Conservation (phyloP, 2,329 filamentous ascomycete species). For the Arachnomyces sp. region DNA sequence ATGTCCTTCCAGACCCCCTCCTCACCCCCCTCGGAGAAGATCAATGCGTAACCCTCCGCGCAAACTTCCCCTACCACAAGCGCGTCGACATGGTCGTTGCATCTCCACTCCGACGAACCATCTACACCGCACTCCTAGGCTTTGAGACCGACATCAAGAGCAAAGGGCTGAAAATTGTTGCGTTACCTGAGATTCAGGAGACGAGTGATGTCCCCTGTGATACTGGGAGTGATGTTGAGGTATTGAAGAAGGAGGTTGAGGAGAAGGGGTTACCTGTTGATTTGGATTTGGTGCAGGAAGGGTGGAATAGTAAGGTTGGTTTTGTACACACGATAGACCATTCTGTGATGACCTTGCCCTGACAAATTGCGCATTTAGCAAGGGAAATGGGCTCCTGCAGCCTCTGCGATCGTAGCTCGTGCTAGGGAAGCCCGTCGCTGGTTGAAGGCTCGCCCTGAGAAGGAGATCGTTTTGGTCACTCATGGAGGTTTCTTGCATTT, state of each 20-base stretch:
- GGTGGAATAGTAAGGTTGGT: slow-evolving; percentile 62
- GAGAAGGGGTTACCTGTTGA: slow-evolving; percentile 52
- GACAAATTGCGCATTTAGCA: slow-evolving; percentile 14
- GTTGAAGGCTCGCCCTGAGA: slow-evolving; percentile 46
- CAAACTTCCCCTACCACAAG: slow-evolving; percentile 56
- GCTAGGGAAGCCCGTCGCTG: slow-evolving; percentile 54
- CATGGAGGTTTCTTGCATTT: slow-evolving; percentile 82
- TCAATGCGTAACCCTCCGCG: slow-evolving; percentile 60
- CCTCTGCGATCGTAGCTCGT: slow-evolving; percentile 49
- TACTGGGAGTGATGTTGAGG: slow-evolving; percentile 52
- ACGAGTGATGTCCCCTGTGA: slow-evolving; percentile 68
- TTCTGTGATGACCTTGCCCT: no score
- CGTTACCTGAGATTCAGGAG: slow-evolving; percentile 71
- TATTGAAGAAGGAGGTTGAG: slow-evolving; percentile 54
- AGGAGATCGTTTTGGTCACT: slow-evolving; percentile 68
- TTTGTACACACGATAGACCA: neutral
- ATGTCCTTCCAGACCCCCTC: slow-evolving; percentile 64
- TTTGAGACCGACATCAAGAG: slow-evolving; percentile 52
- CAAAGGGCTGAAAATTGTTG: slow-evolving; percentile 47
- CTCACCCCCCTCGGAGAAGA: slow-evolving; percentile 66
- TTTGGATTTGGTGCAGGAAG: slow-evolving; percentile 50
- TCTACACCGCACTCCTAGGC: slow-evolving; percentile 65
- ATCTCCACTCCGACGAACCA: slow-evolving; percentile 70
- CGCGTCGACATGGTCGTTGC: slow-evolving; percentile 63
- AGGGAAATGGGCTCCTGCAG: slow-evolving; percentile 39